Evolutionary conservation across 2,329 filamentous ascomycete species (phyloP).

Genomic region (Diaporthe velutina): DNA sequence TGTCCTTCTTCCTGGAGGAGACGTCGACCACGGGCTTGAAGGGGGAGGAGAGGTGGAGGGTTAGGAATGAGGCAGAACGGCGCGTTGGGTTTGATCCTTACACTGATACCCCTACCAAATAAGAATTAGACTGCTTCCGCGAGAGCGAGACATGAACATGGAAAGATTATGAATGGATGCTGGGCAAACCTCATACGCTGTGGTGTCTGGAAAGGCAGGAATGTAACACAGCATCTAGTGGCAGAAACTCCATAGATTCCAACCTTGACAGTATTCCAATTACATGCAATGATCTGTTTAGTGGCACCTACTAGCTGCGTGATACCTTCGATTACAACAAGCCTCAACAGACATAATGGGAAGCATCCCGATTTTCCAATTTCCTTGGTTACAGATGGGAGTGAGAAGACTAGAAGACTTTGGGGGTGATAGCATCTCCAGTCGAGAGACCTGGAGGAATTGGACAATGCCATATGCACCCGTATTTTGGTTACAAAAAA

Average conservation of each 20-base stretch:
- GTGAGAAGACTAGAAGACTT: not conserved
- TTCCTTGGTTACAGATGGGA: not conserved
- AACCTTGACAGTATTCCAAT: not conserved
- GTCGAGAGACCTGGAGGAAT: not conserved
- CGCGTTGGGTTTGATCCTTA: conserved; percentile 70
- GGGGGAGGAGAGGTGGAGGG: conserved; percentile 59
- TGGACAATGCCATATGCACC: not conserved
- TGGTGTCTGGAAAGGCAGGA: not conserved
- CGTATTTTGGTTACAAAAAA: not conserved
- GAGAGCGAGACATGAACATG: not conserved
- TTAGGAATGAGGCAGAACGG: conserved; percentile 60
- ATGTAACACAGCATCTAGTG: not conserved
- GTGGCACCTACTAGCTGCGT: not conserved
- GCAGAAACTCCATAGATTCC: conserved; percentile 7
- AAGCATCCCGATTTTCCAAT: no score
- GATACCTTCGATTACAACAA: no score
- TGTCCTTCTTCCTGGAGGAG: conserved; percentile 86
- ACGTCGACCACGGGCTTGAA: conserved; percentile 65
- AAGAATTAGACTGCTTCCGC: conserved; percentile 33
- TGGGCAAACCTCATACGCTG: not conserved
- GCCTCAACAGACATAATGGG: not conserved
- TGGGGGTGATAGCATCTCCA: not conserved
- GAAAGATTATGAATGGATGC: not conserved
- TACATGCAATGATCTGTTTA: not conserved
- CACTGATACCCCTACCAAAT: conserved; percentile 56